Evolutionary conservation across 2,329 filamentous ascomycete genomes (phyloP).

Genomic region (Trichoderma brevicompactum): DNA sequence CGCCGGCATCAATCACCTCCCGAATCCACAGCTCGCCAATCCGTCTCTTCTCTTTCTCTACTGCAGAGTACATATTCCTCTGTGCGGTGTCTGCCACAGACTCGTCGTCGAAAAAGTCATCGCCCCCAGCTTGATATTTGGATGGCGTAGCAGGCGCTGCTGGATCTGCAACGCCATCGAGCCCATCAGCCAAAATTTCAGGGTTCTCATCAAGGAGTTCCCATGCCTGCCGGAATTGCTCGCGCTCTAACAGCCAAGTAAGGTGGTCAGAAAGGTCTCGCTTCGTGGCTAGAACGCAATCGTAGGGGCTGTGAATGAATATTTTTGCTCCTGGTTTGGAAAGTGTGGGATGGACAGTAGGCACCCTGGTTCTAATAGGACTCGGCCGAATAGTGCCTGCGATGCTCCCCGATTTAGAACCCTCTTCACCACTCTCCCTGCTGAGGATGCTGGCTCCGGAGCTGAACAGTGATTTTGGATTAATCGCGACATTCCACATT

Average conservation of each 20-base stretch:
- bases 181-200: conserved; percentile 60
- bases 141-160: conserved; percentile 48
- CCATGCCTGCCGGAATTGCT: conserved; percentile 86
- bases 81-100: conserved; percentile 61
- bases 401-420: conserved; percentile 48
- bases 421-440: conserved; percentile 63
- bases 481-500: conserved; percentile 89
- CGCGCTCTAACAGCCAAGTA: conserved; percentile 79
- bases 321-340: conserved; percentile 68
- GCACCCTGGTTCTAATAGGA: conserved; percentile 35
- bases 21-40: conserved; percentile 94
- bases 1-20: conserved; percentile 72
- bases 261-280: conserved; percentile 85
- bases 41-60: conserved; percentile 84
- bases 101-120: conserved; percentile 76
- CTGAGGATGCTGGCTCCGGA: conserved; percentile 79
- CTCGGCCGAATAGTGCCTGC: conserved; percentile 40
- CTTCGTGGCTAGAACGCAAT: conserved; percentile 91
- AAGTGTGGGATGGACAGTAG: conserved; percentile 58
- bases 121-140: conserved; percentile 46
- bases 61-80: conserved; percentile 63
- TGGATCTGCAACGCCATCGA: conserved; percentile 48
- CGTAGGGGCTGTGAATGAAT: conserved; percentile 95
- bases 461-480: conserved; percentile 83
- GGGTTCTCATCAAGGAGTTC: conserved; percentile 86